A percentile compares a stretch with the other conserved stretches of the same genome.
phyloP scores from a whole-genome alignment of 768 basidiomycete species.

The Boletales sp. region DNA sequence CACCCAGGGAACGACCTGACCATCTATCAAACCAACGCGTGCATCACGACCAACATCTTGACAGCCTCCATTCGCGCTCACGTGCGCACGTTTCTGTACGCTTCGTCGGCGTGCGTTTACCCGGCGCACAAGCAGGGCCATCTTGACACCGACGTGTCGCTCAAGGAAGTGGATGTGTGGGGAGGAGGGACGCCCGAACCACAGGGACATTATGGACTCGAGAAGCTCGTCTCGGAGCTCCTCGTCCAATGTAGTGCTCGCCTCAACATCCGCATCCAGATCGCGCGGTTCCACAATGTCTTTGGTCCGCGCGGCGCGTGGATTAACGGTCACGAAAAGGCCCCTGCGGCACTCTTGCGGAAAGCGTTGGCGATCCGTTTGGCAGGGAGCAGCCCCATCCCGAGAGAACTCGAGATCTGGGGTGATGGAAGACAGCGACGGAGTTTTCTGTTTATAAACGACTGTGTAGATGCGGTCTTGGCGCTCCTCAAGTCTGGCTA shows the following conservation, averaged over 20 bases:
- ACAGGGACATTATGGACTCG: slow-evolving; percentile 57
- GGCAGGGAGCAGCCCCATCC: background rate
- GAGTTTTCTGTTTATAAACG: slow-evolving; percentile 54
- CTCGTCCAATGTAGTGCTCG: slow-evolving; percentile 34
- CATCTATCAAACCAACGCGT: slow-evolving; percentile 48
- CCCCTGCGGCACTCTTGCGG: slow-evolving; percentile 52
- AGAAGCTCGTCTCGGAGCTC: slow-evolving; percentile 51
- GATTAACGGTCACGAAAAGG: slow-evolving; percentile 55
- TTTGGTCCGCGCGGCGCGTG: slow-evolving; percentile 54
- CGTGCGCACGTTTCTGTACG: slow-evolving; percentile 47
- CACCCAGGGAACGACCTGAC: slow-evolving; percentile 45
- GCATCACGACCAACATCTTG: slow-evolving; percentile 49
- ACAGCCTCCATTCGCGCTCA: slow-evolving; percentile 34
- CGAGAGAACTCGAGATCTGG: slow-evolving; percentile 48
- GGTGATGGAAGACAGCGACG: slow-evolving; percentile 51
- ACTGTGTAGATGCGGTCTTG: slow-evolving; percentile 50
- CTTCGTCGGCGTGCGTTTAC: slow-evolving; percentile 60
- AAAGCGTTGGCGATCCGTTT: slow-evolving; percentile 41
- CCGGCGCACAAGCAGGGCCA: slow-evolving; percentile 40
- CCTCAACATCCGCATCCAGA: slow-evolving; percentile 34
- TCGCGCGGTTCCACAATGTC: slow-evolving; percentile 58
- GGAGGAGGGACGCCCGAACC: slow-evolving; percentile 36
- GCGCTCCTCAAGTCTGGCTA: slow-evolving; percentile 39
- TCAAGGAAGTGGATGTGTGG: slow-evolving; percentile 47
- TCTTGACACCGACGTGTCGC: slow-evolving; percentile 35